phyloP scores from a whole-genome alignment of 768 basidiomycete genomes.

The Glaciozyma martinii region DNA sequence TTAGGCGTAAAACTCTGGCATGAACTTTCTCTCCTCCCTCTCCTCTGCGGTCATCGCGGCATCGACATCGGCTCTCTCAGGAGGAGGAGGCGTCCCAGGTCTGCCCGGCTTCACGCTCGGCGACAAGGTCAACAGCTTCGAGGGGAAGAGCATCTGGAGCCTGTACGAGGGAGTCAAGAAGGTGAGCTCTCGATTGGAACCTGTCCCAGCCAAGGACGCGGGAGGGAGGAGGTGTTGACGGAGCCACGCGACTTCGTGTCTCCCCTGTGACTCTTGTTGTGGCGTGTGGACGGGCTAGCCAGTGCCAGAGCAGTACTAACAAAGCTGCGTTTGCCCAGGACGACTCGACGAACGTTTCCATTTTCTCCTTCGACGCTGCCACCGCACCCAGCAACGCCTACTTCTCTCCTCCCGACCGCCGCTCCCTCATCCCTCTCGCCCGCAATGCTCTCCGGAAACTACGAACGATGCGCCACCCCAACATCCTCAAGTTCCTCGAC shows the following conservation, averaged over 20 bases:
- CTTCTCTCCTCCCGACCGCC: constrained; percentile 45
- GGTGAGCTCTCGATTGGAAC: constrained; percentile 43
- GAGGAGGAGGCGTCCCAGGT: constrained; percentile 24
- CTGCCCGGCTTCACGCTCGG: constrained; percentile 31
- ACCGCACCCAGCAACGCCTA: constrained; percentile 33
- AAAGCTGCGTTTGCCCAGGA: constrained; percentile 50
- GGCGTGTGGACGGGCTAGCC: no score
- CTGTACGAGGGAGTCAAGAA: constrained; percentile 81
- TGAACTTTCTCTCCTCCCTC: constrained; percentile 11
- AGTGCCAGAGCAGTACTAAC: not conserved
- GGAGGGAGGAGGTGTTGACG: not conserved
- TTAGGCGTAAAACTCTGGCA: not conserved
- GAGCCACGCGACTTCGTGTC: not conserved
- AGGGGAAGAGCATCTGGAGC: constrained; percentile 65
- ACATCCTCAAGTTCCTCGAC: constrained; percentile 91
- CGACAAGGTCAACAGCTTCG: constrained; percentile 36
- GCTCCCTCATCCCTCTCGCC: constrained; percentile 62
- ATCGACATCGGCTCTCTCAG: constrained; percentile 11
- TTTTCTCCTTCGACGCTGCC: constrained; percentile 78
- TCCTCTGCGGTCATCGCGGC: constrained; percentile 20
- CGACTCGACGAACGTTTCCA: constrained; percentile 70
- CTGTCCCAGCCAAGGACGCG: no score
- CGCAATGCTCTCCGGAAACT: constrained; percentile 84
- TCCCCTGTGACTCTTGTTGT: not conserved
- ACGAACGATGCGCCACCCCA: constrained; percentile 84